Evolutionary conservation across 1,284 basidiomycete genomes (phyloP).

Genomic region (Peniophora sp.): DNA sequence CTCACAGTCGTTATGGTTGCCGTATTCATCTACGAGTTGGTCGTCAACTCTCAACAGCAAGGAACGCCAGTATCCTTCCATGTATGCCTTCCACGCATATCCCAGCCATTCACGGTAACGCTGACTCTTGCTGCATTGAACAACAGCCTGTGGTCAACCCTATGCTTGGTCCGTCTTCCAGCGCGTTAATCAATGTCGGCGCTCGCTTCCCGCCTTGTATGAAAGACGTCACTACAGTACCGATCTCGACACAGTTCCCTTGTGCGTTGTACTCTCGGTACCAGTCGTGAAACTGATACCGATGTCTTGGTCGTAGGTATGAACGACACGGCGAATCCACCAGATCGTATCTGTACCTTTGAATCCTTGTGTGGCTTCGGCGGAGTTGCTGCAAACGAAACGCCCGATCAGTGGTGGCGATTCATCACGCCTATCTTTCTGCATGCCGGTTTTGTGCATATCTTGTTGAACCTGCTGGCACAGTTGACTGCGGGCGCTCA

Average conservation of each 20-base stretch:
- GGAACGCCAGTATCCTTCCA: slow-evolving; percentile 79
- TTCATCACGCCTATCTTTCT: slow-evolving; percentile 86
- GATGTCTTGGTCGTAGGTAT: slow-evolving; percentile 46
- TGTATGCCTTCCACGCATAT: slow-evolving; percentile 27
- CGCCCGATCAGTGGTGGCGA: slow-evolving; percentile 84
- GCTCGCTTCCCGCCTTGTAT: slow-evolving; percentile 89
- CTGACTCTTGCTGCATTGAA: slow-evolving; percentile 1
- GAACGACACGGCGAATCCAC: slow-evolving; percentile 71
- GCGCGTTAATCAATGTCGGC: slow-evolving; percentile 83
- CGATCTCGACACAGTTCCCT: slow-evolving; percentile 51
- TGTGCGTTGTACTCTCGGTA: slow-evolving; percentile 49
- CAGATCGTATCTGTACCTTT: slow-evolving; percentile 63
- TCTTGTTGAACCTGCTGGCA: slow-evolving; percentile 84
- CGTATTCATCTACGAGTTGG: slow-evolving; percentile 73
- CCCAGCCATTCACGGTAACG: slow-evolving; percentile 5
- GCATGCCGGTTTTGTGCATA: slow-evolving; percentile 88
- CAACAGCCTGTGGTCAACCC: slow-evolving; percentile 58
- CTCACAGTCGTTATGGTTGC: slow-evolving; percentile 62
- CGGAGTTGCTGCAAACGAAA: slow-evolving; percentile 53
- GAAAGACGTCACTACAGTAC: slow-evolving; percentile 61
- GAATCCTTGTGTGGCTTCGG: slow-evolving; percentile 86
- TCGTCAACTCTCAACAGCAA: slow-evolving; percentile 64
- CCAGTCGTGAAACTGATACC: too few species aligned
- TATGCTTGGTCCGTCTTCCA: slow-evolving; percentile 86
- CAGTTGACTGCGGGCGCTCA: slow-evolving; percentile 77